These are phyloP conservation scores for Escovopsis sp. DNA, from an alignment of 2,329 filamentous ascomycete genomes.

Conservation along the genomic window DNA sequence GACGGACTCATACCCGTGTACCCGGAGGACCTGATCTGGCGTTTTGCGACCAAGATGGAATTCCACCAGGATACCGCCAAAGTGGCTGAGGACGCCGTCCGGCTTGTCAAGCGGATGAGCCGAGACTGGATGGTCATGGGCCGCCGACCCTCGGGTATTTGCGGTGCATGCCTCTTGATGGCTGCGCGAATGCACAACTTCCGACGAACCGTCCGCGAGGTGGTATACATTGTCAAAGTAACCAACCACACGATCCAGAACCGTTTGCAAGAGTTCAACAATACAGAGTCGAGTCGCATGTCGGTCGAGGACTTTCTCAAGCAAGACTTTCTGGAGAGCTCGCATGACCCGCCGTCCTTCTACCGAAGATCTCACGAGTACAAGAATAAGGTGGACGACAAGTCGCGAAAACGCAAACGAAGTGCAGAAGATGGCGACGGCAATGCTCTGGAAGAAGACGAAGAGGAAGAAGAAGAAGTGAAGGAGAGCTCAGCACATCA, in stretches of 20 bases:
- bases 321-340: conserved; percentile 55
- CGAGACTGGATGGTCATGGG: conserved; percentile 96
- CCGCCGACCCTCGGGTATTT: conserved; percentile 82
- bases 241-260: conserved; percentile 87
- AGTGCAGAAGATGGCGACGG: conserved; percentile 14
- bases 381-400: conserved; percentile 33
- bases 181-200: conserved; percentile 98
- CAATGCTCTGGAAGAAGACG: not conserved
- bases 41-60: conserved; percentile 83
- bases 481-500: not conserved
- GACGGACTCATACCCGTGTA: conserved; percentile 54
- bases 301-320: conserved; percentile 77
- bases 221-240: conserved; percentile 97
- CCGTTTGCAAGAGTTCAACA: conserved; percentile 80
- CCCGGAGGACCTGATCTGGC: conserved; percentile 78
- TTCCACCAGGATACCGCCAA: conserved; percentile 70
- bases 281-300: conserved; percentile 69
- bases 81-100: conserved; percentile 76
- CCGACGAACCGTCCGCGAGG: conserved; percentile 76
- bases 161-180: conserved; percentile 85
- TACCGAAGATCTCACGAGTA: conserved; percentile 51
- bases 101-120: conserved; percentile 84
- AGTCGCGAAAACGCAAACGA: conserved; percentile 31
- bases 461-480: not conserved
- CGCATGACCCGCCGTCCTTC: conserved; percentile 71